Evolutionary conservation across 352 stramenopile genomes (phyloP), one percentile per base, ranked within the genome.

Genomic region (Phytopythium ostracodes): DNA sequence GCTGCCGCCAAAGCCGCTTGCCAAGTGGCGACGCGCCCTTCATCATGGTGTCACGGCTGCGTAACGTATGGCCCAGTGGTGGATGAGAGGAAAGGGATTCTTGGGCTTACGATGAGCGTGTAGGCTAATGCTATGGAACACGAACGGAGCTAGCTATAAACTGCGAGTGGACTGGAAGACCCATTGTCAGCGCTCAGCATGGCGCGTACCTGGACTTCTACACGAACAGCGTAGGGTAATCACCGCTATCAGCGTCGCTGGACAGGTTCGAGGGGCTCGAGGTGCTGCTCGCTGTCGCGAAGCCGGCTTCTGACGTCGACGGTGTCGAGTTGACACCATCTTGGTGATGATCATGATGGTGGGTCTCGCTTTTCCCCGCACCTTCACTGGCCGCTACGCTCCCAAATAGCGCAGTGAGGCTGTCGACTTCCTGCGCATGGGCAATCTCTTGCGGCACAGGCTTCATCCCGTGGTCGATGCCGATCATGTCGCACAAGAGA

Each of bases 401-500:
- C 0, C 25, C 47, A 53, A 36, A 53, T 8, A 53, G 25, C 5
- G 47, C 47, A 1, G 25, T 35, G 6, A 15, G 25, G 25, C 25
- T 36, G 24, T 47, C 52, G 8, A 33, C 20, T 36, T 58, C n/a
- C 25, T 50, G n/a, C 11, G 29, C 29, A 17, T 3, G 1, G 29
- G 20, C 50, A 9, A 22, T 10, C 11, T 58, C 33, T 44, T 58
- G 20, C 11, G 29, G 52, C 50, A 73, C 24, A 17, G 65, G 65
- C 49, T 76, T 66, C 60, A 88, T 73, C 0, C 73, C 43, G 55
- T 93, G 84, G 60, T 93, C 81, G 17, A 62, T 63, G 40, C 72
- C 75, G 38, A 93, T 67, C 62, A 93, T 81, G 56, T 89, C 75
- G 52, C 73, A 83, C 9, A 93, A 49, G n/a, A 93, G 46, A 22